These are phyloP conservation scores for Blastomyces silverae DNA, from an alignment of 2,329 filamentous ascomycete species.

Conservation along the genomic window DNA sequence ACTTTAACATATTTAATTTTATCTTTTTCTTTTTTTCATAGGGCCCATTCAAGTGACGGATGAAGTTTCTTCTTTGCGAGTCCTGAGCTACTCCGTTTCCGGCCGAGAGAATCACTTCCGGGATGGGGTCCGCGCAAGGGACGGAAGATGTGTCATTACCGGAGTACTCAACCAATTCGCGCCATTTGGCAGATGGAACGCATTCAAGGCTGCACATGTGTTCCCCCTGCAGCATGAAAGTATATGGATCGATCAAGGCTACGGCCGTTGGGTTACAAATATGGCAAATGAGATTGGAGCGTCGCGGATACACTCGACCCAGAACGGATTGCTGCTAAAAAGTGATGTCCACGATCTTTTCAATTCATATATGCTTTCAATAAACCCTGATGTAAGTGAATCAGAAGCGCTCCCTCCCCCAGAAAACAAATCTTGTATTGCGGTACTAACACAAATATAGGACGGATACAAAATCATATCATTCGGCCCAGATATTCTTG, in stretches of 20 bases:
- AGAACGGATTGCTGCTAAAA: constrained; percentile 16
- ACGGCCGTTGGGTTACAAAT: constrained; percentile 21
- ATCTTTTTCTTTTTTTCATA: not conserved
- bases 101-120: constrained; percentile 19
- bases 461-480: constrained; percentile 17
- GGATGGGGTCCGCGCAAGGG: constrained; percentile 20
- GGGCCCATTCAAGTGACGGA: constrained; percentile 10
- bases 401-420: not conserved
- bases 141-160: constrained; percentile 22
- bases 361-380: constrained; percentile 16
- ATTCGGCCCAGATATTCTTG: constrained; percentile 14
- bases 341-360: constrained; percentile 12
- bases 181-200: constrained; percentile 14
- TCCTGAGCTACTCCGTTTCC: constrained; percentile 16
- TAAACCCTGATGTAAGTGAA: constrained; percentile 6
- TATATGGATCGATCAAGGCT: constrained; percentile 21
- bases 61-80: constrained; percentile 16
- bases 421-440: not conserved
- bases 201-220: constrained; percentile 23
- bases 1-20: not conserved
- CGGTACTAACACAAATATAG: constrained; percentile 12
- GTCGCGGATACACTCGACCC: constrained; percentile 1
- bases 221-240: constrained; percentile 23
- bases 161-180: constrained; percentile 17
- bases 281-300: constrained; percentile 9